Percentiles rank a stretch among this genome's conserved stretches.
Conservation (phyloP, 2,329 filamentous ascomycete genomes). For the Fusarium proliferatum region DNA sequence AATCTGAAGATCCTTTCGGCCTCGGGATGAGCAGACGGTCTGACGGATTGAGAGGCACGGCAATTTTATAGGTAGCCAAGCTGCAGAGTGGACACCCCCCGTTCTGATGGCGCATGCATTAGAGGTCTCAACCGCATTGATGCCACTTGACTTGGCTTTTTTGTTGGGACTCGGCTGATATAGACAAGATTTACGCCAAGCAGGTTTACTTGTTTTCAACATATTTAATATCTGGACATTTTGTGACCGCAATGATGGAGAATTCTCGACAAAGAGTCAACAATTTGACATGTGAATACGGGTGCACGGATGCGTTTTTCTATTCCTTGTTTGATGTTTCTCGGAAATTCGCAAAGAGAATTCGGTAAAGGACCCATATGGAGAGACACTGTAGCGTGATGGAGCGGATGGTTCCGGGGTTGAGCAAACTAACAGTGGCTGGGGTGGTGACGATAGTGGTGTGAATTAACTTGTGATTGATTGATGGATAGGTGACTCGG, state of each 20-base stretch:
- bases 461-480: slow-evolving; percentile 34
- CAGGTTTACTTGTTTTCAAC: not conserved
- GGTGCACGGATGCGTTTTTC: slow-evolving; percentile 10
- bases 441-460: slow-evolving; percentile 19
- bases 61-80: not conserved
- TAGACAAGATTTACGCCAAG: not conserved
- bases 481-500: slow-evolving; percentile 1
- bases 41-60: not conserved
- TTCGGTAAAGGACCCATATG: slow-evolving; percentile 15
- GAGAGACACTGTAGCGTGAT: slow-evolving; percentile 17
- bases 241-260: not conserved
- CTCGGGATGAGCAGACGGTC: slow-evolving; percentile 18
- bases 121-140: slow-evolving; percentile 31
- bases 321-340: slow-evolving; percentile 8
- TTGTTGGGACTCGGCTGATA: slow-evolving; percentile 34
- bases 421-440: not conserved
- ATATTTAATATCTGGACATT: not conserved
- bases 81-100: slow-evolving; percentile 3
- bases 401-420: slow-evolving; percentile 9
- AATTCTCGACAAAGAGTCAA: not conserved
- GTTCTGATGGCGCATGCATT: slow-evolving; percentile 12
- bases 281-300: slow-evolving; percentile 33
- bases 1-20: slow-evolving; percentile 30
- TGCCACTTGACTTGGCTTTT: slow-evolving; percentile 5
- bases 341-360: slow-evolving; percentile 26